Evolutionary conservation across 2,329 filamentous ascomycete species (phyloP).

Genomic region (Parastagonospora avenae): DNA sequence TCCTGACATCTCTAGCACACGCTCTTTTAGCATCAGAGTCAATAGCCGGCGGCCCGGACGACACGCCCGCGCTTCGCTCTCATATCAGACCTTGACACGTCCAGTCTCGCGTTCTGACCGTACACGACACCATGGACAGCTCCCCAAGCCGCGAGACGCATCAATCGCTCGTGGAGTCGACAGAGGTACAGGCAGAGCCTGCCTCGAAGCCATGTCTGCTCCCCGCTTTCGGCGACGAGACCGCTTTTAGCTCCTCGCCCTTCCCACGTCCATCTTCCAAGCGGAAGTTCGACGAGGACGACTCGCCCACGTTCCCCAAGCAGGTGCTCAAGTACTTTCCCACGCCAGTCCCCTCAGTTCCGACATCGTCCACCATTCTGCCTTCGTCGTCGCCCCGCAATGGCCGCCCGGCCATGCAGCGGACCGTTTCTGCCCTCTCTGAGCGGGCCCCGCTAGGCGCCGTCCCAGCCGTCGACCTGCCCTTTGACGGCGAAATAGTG

Average conservation of each 20-base stretch:
- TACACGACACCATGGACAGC: conserved; percentile 38
- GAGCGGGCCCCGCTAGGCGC: conserved; percentile 84
- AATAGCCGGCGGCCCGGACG: conserved; percentile 28
- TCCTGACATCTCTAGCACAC: conserved; percentile 18
- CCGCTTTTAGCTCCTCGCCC: conserved; percentile 79
- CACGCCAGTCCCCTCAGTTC: conserved; percentile 70
- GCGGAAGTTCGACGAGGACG: conserved; percentile 63
- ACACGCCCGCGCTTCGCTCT: conserved; percentile 27
- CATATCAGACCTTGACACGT: conserved; percentile 33
- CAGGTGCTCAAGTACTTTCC: conserved; percentile 75
- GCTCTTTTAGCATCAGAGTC: conserved; percentile 18
- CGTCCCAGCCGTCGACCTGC: conserved; percentile 81
- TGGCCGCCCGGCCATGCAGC: conserved; percentile 59
- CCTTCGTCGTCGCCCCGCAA: conserved; percentile 73
- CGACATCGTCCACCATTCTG: conserved; percentile 91
- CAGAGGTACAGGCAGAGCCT: conserved; percentile 37
- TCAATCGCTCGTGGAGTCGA: conserved; percentile 35
- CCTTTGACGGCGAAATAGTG: conserved; percentile 78
- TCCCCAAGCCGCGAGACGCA: conserved; percentile 31
- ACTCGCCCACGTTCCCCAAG: conserved; percentile 51
- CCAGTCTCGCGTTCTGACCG: conserved; percentile 34
- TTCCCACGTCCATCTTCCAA: conserved; percentile 71
- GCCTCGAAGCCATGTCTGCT: conserved; percentile 71
- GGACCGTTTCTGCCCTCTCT: conserved; percentile 65
- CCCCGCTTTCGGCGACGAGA: conserved; percentile 67